Percentiles rank a stretch among this genome's conserved stretches.
These are phyloP conservation scores for Trypanosoma mega DNA, from an alignment of 208 protist species.

Conservation along the genomic window DNA sequence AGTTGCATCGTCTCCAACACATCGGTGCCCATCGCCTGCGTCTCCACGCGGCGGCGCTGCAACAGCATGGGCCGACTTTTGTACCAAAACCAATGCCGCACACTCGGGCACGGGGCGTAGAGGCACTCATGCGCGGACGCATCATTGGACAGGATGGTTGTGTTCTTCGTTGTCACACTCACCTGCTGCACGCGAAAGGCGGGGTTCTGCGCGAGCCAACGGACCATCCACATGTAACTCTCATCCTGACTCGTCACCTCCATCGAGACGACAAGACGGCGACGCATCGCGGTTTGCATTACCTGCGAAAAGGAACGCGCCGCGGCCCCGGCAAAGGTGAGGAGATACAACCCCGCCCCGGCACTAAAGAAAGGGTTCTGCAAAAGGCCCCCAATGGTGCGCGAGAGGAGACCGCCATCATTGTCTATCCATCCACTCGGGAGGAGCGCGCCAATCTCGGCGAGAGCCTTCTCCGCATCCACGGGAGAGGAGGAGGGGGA, in stretches of 20 bases:
- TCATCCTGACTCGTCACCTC: conserved; percentile 80
- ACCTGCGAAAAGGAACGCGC: conserved; percentile 38
- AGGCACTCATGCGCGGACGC: conserved; percentile 47
- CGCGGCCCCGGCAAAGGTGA: conserved; percentile 69
- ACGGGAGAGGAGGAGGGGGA: background rate
- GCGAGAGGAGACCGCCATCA: conserved; percentile 39
- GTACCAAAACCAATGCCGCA: conserved; percentile 86
- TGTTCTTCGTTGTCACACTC: conserved; percentile 62
- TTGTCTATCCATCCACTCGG: conserved; percentile 54
- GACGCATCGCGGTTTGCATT: conserved; percentile 41
- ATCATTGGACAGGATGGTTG: conserved; percentile 72
- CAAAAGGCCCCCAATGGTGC: conserved; percentile 41
- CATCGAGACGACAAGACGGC: conserved; percentile 80
- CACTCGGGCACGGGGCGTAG: conserved; percentile 72
- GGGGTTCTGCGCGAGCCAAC: conserved; percentile 70
- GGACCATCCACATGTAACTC: conserved; percentile 84
- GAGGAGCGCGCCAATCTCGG: conserved; percentile 60
- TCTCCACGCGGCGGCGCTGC: conserved; percentile 70
- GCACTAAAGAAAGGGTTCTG: conserved; percentile 89
- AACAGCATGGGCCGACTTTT: conserved; percentile 65
- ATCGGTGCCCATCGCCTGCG: conserved; percentile 63
- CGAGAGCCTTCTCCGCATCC: conserved; percentile 9
- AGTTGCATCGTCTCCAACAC: conserved; percentile 83
- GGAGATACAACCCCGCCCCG: conserved; percentile 80
- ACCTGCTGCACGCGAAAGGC: conserved; percentile 77